Evolutionary conservation across 2,329 filamentous ascomycete species (phyloP).

Genomic region (Pezicula rhizophila): DNA sequence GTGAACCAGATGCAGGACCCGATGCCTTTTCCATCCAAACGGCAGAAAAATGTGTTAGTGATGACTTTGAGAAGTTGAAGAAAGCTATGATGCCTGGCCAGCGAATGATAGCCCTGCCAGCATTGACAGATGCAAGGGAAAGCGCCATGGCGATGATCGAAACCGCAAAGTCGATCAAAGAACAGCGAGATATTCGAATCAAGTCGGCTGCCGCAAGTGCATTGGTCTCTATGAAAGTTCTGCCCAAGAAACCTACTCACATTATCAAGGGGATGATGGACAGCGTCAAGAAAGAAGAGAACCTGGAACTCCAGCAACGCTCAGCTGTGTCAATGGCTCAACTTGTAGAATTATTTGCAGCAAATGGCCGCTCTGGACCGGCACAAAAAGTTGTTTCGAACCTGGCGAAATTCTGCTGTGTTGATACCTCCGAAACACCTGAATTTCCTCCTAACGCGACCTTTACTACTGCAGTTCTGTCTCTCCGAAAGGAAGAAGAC

Average conservation of each 20-base stretch:
- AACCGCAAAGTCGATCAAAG: slow-evolving; percentile 74
- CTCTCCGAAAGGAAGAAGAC: slow-evolving; percentile 95
- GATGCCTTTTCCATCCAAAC: slow-evolving; percentile 85
- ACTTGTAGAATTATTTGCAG: slow-evolving; percentile 81
- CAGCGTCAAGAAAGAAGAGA: slow-evolving; percentile 93
- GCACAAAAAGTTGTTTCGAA: slow-evolving; percentile 96
- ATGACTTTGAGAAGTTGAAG: slow-evolving; percentile 84
- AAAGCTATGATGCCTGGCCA: slow-evolving; percentile 85
- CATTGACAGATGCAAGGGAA: slow-evolving; percentile 70
- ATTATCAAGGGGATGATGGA: slow-evolving; percentile 98
- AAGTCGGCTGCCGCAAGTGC: slow-evolving; percentile 82
- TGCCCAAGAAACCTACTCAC: slow-evolving; percentile 88
- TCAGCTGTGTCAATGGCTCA: slow-evolving; percentile 79
- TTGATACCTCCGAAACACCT: slow-evolving; percentile 94
- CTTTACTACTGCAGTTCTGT: slow-evolving; percentile 77
- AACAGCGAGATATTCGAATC: slow-evolving; percentile 77
- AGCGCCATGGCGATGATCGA: slow-evolving; percentile 67
- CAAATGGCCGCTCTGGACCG: slow-evolving; percentile 71
- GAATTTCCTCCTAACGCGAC: slow-evolving; percentile 81
- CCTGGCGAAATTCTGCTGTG: slow-evolving; percentile 93
- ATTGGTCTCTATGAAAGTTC: slow-evolving; percentile 75
- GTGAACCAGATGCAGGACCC: slow-evolving; percentile 84
- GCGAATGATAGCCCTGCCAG: slow-evolving; percentile 73
- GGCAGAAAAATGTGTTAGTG: slow-evolving; percentile 78
- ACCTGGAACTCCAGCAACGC: slow-evolving; percentile 76